These are phyloP conservation scores for Mortierella sp. DNA, from an alignment of 371 early-diverging fungal genomes.

Conservation along the genomic window DNA sequence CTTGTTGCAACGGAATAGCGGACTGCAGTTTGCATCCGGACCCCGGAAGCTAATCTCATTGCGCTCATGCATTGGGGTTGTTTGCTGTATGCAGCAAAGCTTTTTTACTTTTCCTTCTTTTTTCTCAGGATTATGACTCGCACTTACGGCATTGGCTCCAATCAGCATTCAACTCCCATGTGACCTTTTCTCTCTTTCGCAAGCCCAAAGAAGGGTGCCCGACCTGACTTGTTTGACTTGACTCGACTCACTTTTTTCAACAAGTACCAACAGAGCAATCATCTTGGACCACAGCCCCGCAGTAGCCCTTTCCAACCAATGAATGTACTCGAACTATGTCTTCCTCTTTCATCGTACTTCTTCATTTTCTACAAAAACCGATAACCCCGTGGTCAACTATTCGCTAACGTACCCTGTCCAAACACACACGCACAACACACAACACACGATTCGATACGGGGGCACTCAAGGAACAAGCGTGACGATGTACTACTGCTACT, in stretches of 20 bases:
- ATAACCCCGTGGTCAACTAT: neutral
- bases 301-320: neutral
- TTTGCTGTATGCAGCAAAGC: neutral
- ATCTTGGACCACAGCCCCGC: neutral
- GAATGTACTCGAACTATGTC: neutral
- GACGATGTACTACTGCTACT: neutral
- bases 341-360: neutral
- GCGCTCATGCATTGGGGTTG: neutral
- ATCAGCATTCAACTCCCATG: neutral
- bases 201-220: neutral
- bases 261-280: neutral
- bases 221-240: neutral
- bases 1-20: neutral
- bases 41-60: neutral
- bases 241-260: neutral
- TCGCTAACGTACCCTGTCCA: constrained; percentile 11
- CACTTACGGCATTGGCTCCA: neutral
- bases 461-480: neutral
- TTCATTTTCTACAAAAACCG: neutral
- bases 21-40: neutral
- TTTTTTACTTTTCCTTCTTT: neutral
- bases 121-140: neutral
- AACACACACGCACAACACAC: neutral
- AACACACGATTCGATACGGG: too few species aligned
- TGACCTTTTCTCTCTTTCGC: neutral